These are phyloP conservation scores for Poronia punctata DNA, from an alignment of 495 filamentous ascomycete genomes.

Conservation along the genomic window DNA sequence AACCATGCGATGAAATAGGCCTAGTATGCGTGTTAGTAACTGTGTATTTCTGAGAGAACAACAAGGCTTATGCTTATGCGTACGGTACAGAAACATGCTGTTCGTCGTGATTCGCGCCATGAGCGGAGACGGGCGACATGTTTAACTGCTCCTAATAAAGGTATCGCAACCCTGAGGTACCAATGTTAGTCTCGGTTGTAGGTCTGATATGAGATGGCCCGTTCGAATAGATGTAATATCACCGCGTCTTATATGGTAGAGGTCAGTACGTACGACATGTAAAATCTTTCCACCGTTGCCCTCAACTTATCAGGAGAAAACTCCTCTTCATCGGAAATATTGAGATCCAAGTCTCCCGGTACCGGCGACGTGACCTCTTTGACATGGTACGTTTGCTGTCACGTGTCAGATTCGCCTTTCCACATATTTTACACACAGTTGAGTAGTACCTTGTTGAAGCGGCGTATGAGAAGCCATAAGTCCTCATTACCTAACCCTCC, in stretches of 20 bases:
- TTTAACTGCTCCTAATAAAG: conserved; percentile 57
- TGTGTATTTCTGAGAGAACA: no score
- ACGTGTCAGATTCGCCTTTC: neutral
- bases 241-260: no score
- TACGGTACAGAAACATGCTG: conserved; percentile 59
- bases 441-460: conserved; percentile 69
- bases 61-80: conserved; percentile 1
- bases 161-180: conserved; percentile 49
- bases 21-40: conserved; percentile 27
- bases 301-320: conserved; percentile 84
- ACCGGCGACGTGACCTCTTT: conserved; percentile 52
- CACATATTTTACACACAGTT: neutral
- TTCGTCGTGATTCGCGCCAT: conserved; percentile 68
- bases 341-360: conserved; percentile 62
- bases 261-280: conserved; percentile 55
- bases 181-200: neutral
- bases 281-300: conserved; percentile 73
- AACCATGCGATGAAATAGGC: conserved; percentile 71
- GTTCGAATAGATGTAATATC: no score
- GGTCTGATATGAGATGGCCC: no score
- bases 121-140: conserved; percentile 73
- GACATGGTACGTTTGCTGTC: conserved; percentile 81
- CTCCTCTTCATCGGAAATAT: conserved; percentile 73
- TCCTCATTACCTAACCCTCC: conserved; percentile 76
- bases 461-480: conserved; percentile 69